These are phyloP conservation scores for Wickerhamiella cacticola DNA, from an alignment of 805 yeast genomes.

Conservation along the genomic window DNA sequence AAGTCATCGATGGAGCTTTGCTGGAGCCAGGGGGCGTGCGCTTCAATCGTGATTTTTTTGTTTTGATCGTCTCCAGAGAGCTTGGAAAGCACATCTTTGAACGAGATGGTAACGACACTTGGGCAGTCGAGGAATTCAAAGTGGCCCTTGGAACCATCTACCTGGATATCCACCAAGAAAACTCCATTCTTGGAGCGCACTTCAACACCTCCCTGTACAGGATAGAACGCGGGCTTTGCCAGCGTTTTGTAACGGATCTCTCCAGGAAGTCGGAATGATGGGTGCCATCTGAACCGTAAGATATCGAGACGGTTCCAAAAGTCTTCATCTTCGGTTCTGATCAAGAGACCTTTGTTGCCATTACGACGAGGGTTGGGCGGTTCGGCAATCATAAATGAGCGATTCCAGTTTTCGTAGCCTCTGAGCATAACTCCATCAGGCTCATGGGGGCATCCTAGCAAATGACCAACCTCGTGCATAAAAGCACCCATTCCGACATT, in stretches of 20 bases:
- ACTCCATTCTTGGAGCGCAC: constrained; percentile 54
- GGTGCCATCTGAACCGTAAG: constrained; percentile 68
- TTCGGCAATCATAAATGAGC: constrained; percentile 71
- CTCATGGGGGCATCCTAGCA: constrained; percentile 86
- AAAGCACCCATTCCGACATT: constrained; percentile 85
- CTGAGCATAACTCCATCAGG: constrained; percentile 82
- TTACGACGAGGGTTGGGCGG: constrained; percentile 28
- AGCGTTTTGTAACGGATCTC: constrained; percentile 35
- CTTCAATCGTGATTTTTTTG: constrained; percentile 31
- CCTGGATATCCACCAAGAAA: constrained; percentile 58
- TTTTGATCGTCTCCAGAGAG: constrained; percentile 28
- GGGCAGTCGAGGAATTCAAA: constrained; percentile 57
- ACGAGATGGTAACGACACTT: constrained; percentile 38
- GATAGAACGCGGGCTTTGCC: constrained; percentile 37
- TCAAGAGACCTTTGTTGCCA: constrained; percentile 19
- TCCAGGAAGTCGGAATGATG: constrained; percentile 57
- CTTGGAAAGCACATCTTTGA: constrained; percentile 34
- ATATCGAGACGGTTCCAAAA: constrained; percentile 80
- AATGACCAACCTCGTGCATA: constrained; percentile 90
- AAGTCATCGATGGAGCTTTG: constrained; percentile 43
- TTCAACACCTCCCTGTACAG: constrained; percentile 37
- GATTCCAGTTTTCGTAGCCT: constrained; percentile 67
- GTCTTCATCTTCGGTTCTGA: constrained; percentile 45
- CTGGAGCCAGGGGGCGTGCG: constrained; percentile 32
- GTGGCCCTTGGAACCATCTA: constrained; percentile 47